Base-by-base conservation (phyloP, 1,284 basidiomycete genomes). In the Puccinia triticina region DNA sequence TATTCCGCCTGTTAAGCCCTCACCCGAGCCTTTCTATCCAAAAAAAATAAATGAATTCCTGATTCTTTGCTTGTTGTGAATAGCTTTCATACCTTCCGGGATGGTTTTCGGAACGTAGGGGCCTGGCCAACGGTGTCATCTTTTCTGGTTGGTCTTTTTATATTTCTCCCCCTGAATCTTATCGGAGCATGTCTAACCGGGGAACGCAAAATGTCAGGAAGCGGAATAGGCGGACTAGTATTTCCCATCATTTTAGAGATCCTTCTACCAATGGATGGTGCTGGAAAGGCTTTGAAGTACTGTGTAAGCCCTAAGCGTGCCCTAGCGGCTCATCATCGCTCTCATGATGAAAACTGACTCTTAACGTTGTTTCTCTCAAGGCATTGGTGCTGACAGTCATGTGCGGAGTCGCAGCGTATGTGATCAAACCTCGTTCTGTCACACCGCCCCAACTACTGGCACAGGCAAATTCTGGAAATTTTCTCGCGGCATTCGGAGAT, bases 31-130 rank as follows among this genome's bases (percentile, higher is more conserved):
- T 29, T 57, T 26, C n/a, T n/a, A n/a, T n/a, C n/a, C n/a, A n/a
- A n/a, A n/a, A n/a, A n/a, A n/a, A n/a, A n/a, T 48, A 14, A 32
- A 72, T 48, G 3, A 8, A 50, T 29, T 46, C 8, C 66, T 69
- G 21, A 69, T 69, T 43, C 32, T 12, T 64, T 1, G 3, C 55
- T 55, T 66, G 2, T 64, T 53, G 16, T 46, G 7, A 37, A 37
- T 16, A 82, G 73, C 64, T 82, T 37, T 75, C 81, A 18, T 82
- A 82, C 37, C 74, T 82, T 26, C 81, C 73, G 10, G 81, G 64
- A 55, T 82, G 74, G 73, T 82, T 77, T 71, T 37, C 21, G 46
- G 66, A 69, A 55, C 43, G 64, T 53, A 74, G 61, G 46, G 81
- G 74, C 11, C 40, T 82, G n/a, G 81, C 81, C 32, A 82, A 82